Evolutionary conservation across 2,329 filamentous ascomycete species (phyloP), one percentile per base, ranked within the genome.

Genomic region (Fusarium illudens): DNA sequence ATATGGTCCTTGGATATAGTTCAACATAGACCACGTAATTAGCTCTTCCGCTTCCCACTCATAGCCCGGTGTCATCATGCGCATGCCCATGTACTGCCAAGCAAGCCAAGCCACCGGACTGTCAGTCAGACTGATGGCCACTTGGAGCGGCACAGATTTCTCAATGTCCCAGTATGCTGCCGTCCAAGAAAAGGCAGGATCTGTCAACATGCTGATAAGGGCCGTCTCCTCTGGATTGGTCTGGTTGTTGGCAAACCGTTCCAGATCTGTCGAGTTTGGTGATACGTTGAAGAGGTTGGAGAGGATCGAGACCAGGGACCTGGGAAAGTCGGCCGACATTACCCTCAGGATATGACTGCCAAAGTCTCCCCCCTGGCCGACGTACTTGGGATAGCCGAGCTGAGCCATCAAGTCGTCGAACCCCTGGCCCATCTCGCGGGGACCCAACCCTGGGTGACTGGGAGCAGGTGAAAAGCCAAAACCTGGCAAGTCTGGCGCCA

Each of bases 401-500:
- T 75, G 65, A 1, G 75, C 54, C 81, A 84, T 84, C 6, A 84
- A 66, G 9, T 68, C 68, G 59, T 81, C 62, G 60, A 79, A 79
- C 1, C 73, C 73, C 6, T 75, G 64, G 0, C 75, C 79, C 8
- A 72, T 71, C 29, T 79, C 71, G 2, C 55, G 51, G 3, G 72
- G 66, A 3, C 69, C 75, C 27, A 82, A 76, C 0, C 79, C 79
- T 0, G 71, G 37, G 9, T 59, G 29, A 2, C 8, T 42, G 3
- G 69, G 60, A 4, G 68, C 58, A 3, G 76, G 73, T 1, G 79
- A 82, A 67, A 84, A 84, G 11, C 78, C 82, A 61, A 77, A 84
- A 19, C 81, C 82, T 0, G 82, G 81, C 2, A 80, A 67, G 5
- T 78, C 80, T 4, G 84, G 84, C 0, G 80, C 80, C 4, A 86